A percentile compares a stretch with the other conserved stretches of the same genome.
phyloP scores from a whole-genome alignment of 495 filamentous ascomycete species.

The Astrothelium macrocarpum region DNA sequence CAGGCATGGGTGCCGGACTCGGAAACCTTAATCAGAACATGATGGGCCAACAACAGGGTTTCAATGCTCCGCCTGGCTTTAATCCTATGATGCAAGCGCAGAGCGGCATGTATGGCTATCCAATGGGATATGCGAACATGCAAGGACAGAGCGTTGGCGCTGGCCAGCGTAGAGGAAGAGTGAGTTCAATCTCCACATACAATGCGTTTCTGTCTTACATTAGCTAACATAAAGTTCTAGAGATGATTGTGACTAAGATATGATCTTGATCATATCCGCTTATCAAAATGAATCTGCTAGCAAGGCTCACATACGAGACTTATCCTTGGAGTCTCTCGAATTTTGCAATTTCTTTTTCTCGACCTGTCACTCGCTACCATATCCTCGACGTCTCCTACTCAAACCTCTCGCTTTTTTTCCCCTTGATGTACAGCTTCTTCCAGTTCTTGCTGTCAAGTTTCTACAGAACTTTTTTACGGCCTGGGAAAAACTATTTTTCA shows the following conservation, averaged over 20 bases:
- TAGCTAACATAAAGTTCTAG: not conserved
- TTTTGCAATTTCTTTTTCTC: not conserved
- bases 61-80: not conserved
- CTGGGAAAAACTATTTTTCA: no score
- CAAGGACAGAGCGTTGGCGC: slow-evolving; percentile 1
- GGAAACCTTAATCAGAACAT: not conserved
- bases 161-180: slow-evolving; percentile 2
- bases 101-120: not conserved
- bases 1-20: not conserved
- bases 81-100: slow-evolving; percentile 4
- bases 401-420: not conserved
- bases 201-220: not conserved
- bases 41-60: not conserved
- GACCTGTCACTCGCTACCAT: not conserved
- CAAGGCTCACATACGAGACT: no score
- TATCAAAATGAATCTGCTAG: no score
- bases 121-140: slow-evolving; percentile 2
- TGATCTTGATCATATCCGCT: not conserved
- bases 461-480: no score
- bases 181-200: not conserved
- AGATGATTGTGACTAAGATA: not conserved
- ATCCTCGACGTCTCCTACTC: not conserved
- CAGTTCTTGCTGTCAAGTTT: no score
- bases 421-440: not conserved
- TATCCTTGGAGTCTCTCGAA: not conserved